These are phyloP conservation scores for Singerocomus inundabilis DNA, from an alignment of 1,284 basidiomycete genomes.

Conservation along the genomic window DNA sequence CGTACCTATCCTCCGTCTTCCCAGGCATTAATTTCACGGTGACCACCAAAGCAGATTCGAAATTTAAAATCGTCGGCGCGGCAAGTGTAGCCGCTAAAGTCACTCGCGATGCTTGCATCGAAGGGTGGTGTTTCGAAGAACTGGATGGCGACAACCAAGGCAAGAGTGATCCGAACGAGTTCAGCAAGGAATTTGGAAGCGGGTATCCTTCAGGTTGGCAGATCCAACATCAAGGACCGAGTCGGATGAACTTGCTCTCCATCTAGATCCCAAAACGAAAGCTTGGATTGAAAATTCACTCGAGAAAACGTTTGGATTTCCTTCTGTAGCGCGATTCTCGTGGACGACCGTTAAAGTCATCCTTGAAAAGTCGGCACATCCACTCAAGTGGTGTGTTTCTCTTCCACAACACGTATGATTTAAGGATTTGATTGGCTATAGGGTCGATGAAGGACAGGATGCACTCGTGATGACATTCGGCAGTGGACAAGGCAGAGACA, in stretches of 20 bases:
- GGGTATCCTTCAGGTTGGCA: slow-evolving; percentile 83
- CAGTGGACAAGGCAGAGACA: slow-evolving; percentile 63
- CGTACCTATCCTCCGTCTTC: slow-evolving; percentile 75
- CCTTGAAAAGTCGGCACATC: slow-evolving; percentile 78
- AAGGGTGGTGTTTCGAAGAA: slow-evolving; percentile 82
- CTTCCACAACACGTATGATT: not conserved
- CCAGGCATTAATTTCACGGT: slow-evolving; percentile 88
- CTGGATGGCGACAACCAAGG: slow-evolving; percentile 23
- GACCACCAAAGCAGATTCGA: slow-evolving; percentile 89
- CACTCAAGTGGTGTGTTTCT: slow-evolving; percentile 71
- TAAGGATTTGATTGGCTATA: slow-evolving; percentile 30
- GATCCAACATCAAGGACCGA: not conserved
- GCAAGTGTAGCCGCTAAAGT: slow-evolving; percentile 97
- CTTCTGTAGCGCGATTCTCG: slow-evolving; percentile 88
- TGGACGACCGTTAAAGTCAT: slow-evolving; percentile 93
- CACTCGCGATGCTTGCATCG: slow-evolving; percentile 88
- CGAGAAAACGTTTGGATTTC: slow-evolving; percentile 92
- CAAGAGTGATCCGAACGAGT: slow-evolving; percentile 24
- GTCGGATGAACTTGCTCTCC: slow-evolving; percentile 6
- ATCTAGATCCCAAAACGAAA: slow-evolving; percentile 86
- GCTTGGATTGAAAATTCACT: slow-evolving; percentile 78
- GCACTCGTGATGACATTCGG: slow-evolving; percentile 74
- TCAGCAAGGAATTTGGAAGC: slow-evolving; percentile 68
- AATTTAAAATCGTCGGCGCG: slow-evolving; percentile 96
- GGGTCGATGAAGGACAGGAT: slow-evolving; percentile 80